Evolutionary conservation across 352 stramenopile species (phyloP), one percentile per base, ranked within the genome.

Genomic region (Phytophthora pluvialis): DNA sequence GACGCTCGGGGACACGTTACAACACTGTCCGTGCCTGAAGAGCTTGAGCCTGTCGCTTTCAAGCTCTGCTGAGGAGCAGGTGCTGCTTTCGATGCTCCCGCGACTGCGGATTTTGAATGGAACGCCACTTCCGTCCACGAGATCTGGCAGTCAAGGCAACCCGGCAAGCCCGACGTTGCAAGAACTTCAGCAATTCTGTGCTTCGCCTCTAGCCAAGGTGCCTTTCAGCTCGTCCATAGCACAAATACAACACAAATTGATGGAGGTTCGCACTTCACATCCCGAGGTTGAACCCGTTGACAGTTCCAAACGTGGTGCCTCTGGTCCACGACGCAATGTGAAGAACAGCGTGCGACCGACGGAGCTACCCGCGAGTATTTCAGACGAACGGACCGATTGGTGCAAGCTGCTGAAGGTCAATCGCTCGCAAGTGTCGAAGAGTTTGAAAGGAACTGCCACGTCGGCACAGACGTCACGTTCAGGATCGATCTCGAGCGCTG

Each of bases 321-420:
- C n/a, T 21, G 51, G 11, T 18, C 40, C 59, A 18, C 51, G 44
- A 57, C 32, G 48, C 3, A 70, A 28, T 42, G 33, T 36, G 36
- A 73, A 60, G n/a, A 86, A 56, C 46, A 88, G 79, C 15, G 65
- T 84, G 10, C 63, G 76, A 12, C 79, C 81, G 0, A 86, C 69
- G 1, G 79, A 88, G 25, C 53, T 67, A 6, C 81, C 76, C 1
- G 59, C 75, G 18, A 81, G 64, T 31, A 88, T 88, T 60, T 81
- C 79, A 13, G 81, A 90, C 26, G 81, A 90, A 21, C 68, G 67
- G 4, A 90, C 81, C 1, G 81, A 90, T 55, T 90, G 81, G 81
- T 69, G 67, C 36, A 90, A 90, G 29, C 47, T 88, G 35, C 72
- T 90, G 11, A 90, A 90, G 48, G 61, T 77, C 2, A 67, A 58